phyloP scores from a whole-genome alignment of 768 basidiomycete genomes.

The Xerocomellus intermedius region DNA sequence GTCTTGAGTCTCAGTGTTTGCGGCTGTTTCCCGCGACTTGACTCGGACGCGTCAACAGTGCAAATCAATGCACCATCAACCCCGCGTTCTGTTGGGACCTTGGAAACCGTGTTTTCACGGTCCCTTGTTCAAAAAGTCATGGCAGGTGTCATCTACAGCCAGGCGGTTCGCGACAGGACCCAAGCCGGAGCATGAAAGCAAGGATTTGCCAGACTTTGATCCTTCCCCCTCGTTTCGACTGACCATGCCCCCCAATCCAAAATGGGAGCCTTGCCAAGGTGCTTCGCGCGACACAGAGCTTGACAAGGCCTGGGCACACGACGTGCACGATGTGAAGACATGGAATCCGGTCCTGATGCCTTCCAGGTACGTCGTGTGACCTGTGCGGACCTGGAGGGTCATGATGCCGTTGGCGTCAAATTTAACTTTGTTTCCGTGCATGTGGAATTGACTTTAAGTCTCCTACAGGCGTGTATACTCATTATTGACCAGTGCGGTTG shows the following conservation, averaged over 20 bases:
- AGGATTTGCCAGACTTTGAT: constrained; percentile 19
- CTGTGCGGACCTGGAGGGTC: constrained; percentile 6
- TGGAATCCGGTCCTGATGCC: constrained; percentile 39
- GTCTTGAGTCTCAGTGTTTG: no score
- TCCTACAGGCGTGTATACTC: constrained; percentile 40
- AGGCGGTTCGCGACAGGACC: constrained; percentile 5
- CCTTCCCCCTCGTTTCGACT: constrained; percentile 32
- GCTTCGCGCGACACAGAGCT: constrained; percentile 19
- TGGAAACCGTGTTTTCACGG: constrained; percentile 2
- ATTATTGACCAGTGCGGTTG: constrained; percentile 54
- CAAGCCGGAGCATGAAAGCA: neutral
- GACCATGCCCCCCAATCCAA: constrained; percentile 39
- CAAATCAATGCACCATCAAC: neutral
- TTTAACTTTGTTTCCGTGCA: constrained; percentile 15
- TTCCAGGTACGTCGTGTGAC: constrained; percentile 26
- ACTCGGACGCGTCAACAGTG: neutral
- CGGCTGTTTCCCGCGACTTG: neutral
- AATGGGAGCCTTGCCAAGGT: constrained; percentile 45
- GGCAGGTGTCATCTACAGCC: neutral
- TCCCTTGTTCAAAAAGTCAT: neutral
- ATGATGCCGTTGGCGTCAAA: constrained; percentile 10
- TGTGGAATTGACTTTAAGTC: constrained; percentile 24
- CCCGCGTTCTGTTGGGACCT: neutral
- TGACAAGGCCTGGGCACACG: constrained; percentile 30
- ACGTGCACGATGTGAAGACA: constrained; percentile 38